Percentiles rank a stretch among this genome's conserved stretches.
Evolutionary conservation across 768 basidiomycete genomes (phyloP).

Genomic region (Boletus tylopilopsis): DNA sequence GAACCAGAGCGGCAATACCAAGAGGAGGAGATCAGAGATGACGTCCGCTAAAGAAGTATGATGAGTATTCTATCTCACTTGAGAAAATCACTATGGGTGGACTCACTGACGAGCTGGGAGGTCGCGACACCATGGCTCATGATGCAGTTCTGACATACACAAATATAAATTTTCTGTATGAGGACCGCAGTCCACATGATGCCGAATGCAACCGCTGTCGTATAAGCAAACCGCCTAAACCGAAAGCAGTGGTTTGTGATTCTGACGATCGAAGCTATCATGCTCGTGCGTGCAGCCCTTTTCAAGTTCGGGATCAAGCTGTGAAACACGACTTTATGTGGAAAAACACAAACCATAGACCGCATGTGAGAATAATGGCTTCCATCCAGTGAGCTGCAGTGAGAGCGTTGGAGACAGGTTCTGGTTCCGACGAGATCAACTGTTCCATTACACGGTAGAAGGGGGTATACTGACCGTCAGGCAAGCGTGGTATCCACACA

Average conservation of each 20-base stretch:
- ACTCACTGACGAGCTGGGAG: constrained; percentile 3
- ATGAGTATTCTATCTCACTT: background rate
- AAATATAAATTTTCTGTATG: background rate
- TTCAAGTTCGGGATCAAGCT: background rate
- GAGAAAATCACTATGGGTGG: background rate
- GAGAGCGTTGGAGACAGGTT: background rate
- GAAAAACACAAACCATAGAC: background rate
- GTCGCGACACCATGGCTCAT: no score
- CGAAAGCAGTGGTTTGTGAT: background rate
- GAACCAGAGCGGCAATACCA: constrained; percentile 1
- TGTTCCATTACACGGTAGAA: no score
- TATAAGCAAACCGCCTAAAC: background rate
- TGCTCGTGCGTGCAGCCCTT: constrained; percentile 6
- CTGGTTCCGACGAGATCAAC: background rate
- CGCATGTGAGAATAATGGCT: background rate
- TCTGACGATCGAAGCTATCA: constrained; percentile 1
- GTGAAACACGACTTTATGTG: background rate
- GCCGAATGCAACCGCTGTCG: background rate
- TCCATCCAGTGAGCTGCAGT: background rate
- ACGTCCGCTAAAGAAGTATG: constrained; percentile 6
- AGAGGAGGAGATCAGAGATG: constrained; percentile 6
- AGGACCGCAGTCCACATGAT: constrained; percentile 1
- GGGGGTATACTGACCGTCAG: background rate
- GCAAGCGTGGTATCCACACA: background rate
- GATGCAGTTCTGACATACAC: background rate